Percentiles rank a stretch among this genome's conserved stretches.
Conservation (phyloP, 306 rosid genomes). For the Vigna nakashimae region DNA sequence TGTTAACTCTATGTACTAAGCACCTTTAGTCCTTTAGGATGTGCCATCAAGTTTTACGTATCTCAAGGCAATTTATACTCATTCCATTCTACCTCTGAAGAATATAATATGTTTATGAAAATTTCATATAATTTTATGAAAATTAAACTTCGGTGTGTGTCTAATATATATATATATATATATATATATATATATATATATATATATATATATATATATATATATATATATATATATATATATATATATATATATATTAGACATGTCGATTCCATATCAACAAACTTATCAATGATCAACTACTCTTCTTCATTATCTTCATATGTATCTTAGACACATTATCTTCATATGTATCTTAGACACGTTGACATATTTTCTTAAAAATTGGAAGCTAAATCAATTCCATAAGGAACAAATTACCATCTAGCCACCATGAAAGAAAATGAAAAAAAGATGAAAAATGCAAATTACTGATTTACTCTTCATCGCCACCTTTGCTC, state of each 20-base stretch:
- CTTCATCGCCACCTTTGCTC: conserved; percentile 48
- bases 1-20: neutral
- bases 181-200: no score
- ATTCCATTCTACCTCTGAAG: neutral
- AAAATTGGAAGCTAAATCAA: conserved; percentile 28
- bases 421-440: conserved; percentile 21
- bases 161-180: no score
- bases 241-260: no score
- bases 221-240: no score
- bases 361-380: neutral
- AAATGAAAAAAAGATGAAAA: neutral
- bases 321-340: neutral
- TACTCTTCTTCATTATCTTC: neutral
- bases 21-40: neutral
- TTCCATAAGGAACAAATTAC: conserved; percentile 40
- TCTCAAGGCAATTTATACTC: neutral
- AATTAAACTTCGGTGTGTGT: neutral
- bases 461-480: conserved; percentile 32
- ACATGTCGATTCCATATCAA: neutral
- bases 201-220: no score
- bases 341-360: neutral
- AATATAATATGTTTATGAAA: neutral
- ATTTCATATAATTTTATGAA: neutral
- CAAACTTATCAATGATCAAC: conserved; percentile 15
- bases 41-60: neutral